Evolutionary conservation across 108 stramenopile genomes (phyloP), one percentile per base, ranked within the genome.

Genomic region (Cyclotella atomus): DNA sequence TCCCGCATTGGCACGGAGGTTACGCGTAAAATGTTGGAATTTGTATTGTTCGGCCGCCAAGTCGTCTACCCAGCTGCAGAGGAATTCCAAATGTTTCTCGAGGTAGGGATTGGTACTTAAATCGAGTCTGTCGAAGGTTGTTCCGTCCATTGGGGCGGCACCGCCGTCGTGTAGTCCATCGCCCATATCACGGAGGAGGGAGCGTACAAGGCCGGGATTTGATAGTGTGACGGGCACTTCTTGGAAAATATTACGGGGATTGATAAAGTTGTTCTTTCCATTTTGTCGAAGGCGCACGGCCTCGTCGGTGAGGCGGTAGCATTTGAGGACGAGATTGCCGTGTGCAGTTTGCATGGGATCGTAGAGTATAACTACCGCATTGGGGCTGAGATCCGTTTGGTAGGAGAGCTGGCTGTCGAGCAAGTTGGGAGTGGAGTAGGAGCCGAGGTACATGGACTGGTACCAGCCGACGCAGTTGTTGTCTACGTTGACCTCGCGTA

Each of bases 401-500:
- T 97, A 97, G 54, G 87, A 89, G 35, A 96, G 89, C 83, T 98
- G 98, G 71, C 93, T 96, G 70, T 95, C 95, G 60, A 99, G 74
- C 21, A 98, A 80, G 35, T 80, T 66, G 25, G 84, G 65, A 4
- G 96, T 96, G 59, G 96, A 97, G 81, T 94, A 95, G 10, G 97
- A 84, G 16, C 98, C 97, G n/a, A 98, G 83, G 71, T 95, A 96
- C 87, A 95, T 97, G 71, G 91, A 91, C 67, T 97, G 96, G 85
- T 99, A 99, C 97, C 97, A 99, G n/a, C 99, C 99, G 47, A 98
- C 98, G 71, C 93, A 95, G 84, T 98, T 99, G 82, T 95, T 97
- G 75, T 99, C 99, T 33, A 98, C 93, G 72, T 98, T 98, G 67
- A 98, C 96, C 87, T 97, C 96, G 50, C 93, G 81, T 10, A 99